phyloP scores from a whole-genome alignment of 306 rosid species.

The Biancaea sappan region DNA sequence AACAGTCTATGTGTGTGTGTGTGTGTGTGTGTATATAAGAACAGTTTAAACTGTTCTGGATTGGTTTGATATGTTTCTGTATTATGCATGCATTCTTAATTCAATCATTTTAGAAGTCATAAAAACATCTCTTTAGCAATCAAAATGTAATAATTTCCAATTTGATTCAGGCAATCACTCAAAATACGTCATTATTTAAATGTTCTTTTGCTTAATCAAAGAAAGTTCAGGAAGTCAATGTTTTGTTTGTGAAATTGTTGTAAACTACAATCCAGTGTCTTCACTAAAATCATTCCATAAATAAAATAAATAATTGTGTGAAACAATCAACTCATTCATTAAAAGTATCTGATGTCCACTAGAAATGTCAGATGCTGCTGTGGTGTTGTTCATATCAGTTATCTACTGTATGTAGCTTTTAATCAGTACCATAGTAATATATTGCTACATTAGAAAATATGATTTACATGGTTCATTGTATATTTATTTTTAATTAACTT shows the following conservation, averaged over 20 bases:
- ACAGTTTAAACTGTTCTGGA: slow-evolving; percentile 11
- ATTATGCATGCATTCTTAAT: slow-evolving; percentile 17
- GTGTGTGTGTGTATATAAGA: too few relatives aligned
- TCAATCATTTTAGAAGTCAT: slow-evolving; percentile 17
- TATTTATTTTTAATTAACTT: slow-evolving; percentile 23
- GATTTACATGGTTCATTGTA: slow-evolving; percentile 3
- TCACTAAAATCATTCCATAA: background rate
- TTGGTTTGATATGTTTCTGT: slow-evolving; percentile 24
- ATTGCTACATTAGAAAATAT: slow-evolving; percentile 15
- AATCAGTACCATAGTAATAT: slow-evolving; percentile 10
- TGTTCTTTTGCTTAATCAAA: slow-evolving; percentile 13
- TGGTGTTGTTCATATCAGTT: slow-evolving; percentile 1
- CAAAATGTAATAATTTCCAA: slow-evolving; percentile 19
- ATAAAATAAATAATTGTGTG: slow-evolving; percentile 7
- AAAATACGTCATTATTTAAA: background rate
- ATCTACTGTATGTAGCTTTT: slow-evolving; percentile 7
- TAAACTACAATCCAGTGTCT: background rate
- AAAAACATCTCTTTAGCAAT: slow-evolving; percentile 14
- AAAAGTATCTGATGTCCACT: slow-evolving; percentile 10
- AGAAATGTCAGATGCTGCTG: slow-evolving; percentile 22
- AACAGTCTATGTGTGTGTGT: too few relatives aligned
- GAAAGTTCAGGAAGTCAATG: slow-evolving; percentile 21
- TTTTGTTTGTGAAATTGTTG: slow-evolving; percentile 25
- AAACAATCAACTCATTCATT: slow-evolving; percentile 6
- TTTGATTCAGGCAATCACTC: background rate